Evolutionary conservation across 73 alveolate genomes (phyloP).

Genomic region (Stentor coeruleus): DNA sequence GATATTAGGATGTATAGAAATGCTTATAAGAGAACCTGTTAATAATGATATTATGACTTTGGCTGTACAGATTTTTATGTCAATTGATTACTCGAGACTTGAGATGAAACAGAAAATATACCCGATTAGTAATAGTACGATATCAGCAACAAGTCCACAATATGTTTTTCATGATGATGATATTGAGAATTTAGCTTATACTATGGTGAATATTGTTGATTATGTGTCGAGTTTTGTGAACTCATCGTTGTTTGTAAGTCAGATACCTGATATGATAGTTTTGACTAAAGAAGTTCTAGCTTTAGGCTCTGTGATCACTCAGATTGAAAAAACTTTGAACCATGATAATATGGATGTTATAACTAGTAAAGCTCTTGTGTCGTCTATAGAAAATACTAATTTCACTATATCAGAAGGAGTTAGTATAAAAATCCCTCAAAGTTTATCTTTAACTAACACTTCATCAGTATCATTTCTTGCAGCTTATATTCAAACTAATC

Average conservation of each 20-base stretch:
- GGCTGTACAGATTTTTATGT: background rate
- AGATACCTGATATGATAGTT: background rate
- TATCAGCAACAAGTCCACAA: background rate
- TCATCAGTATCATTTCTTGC: background rate
- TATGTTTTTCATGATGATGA: background rate
- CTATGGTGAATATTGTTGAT: background rate
- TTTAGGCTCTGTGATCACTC: background rate
- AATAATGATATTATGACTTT: background rate
- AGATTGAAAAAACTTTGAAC: background rate
- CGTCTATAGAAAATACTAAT: background rate
- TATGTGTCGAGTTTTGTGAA: background rate
- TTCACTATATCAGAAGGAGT: background rate
- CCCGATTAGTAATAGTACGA: background rate
- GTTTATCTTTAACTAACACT: background rate
- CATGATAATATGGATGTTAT: background rate
- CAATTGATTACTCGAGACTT: background rate
- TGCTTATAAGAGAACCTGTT: background rate
- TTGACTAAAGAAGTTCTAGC: background rate
- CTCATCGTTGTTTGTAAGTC: background rate
- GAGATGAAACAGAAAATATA: background rate
- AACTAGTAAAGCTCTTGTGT: background rate
- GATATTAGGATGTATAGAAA: background rate
- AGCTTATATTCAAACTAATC: background rate
- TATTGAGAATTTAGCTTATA: background rate
- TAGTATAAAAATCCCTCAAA: background rate